Percentiles rank a stretch among this genome's conserved stretches.
phyloP scores from a whole-genome alignment of 331 rosid species.

The Acacia pycnantha region DNA sequence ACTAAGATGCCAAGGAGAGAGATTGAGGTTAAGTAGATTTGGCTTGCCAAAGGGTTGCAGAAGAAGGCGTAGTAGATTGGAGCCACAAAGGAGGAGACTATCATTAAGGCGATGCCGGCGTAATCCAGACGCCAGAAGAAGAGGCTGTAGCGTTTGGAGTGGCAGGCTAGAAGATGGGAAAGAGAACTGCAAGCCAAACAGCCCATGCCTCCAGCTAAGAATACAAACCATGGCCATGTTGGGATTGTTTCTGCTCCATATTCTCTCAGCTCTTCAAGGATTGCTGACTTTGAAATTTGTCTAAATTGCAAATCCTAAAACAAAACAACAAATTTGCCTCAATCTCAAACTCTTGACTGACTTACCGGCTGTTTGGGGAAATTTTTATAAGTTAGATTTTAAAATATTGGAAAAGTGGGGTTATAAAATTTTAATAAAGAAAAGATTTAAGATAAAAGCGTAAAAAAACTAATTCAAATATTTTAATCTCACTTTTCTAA shows the following conservation, averaged over 20 bases:
- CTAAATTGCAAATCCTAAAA: constrained; percentile 44
- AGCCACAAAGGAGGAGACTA: constrained; percentile 74
- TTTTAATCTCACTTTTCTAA: too few species aligned
- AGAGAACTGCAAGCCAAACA: constrained; percentile 77
- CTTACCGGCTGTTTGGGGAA: too few species aligned
- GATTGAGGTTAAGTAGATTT: constrained; percentile 62
- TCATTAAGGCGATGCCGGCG: constrained; percentile 80
- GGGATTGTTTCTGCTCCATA: constrained; percentile 34
- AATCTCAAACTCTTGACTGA: background rate
- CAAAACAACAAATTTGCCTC: background rate
- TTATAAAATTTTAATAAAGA: too few species aligned
- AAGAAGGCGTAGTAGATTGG: constrained; percentile 75
- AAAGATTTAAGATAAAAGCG: too few species aligned
- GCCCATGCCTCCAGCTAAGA: constrained; percentile 78
- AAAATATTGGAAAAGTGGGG: too few species aligned
- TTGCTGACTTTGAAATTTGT: constrained; percentile 35
- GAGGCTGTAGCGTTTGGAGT: constrained; percentile 63
- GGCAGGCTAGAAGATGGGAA: constrained; percentile 82
- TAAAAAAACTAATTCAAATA: too few species aligned
- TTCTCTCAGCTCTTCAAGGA: constrained; percentile 25
- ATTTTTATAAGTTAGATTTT: too few species aligned
- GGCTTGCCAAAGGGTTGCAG: constrained; percentile 51
- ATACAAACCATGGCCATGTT: constrained; percentile 81
- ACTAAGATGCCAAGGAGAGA: constrained; percentile 57
- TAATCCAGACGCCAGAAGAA: constrained; percentile 88